Percentiles rank a stretch among this genome's conserved stretches.
Evolutionary conservation across 176 grass and related monocot species (phyloP).

Genomic region (Carex littledalei): DNA sequence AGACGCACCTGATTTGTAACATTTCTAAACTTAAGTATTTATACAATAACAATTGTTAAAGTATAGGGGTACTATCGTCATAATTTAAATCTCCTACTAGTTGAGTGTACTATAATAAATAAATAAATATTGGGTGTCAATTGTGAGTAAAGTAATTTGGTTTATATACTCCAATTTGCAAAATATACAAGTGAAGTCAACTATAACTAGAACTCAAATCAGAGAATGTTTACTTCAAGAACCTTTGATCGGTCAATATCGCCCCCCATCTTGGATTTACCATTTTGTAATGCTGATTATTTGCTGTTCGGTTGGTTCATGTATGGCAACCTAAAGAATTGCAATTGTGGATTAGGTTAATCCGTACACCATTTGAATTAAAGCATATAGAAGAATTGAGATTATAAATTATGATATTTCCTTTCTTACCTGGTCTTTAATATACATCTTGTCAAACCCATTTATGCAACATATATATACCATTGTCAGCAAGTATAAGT

Average conservation of each 20-base stretch:
- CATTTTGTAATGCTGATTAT: slow-evolving; percentile 94
- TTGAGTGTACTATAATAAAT: background rate
- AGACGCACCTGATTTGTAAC: too few relatives aligned
- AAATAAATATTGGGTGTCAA: slow-evolving; percentile 26
- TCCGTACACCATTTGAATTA: background rate
- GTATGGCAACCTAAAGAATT: slow-evolving; percentile 82
- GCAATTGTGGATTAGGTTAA: background rate
- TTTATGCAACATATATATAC: slow-evolving; percentile 90
- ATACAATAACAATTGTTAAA: too few relatives aligned
- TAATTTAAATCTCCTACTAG: too few relatives aligned
- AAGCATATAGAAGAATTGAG: background rate
- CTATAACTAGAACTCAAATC: background rate
- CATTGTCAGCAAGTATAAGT: slow-evolving; percentile 97
- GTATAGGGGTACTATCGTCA: too few relatives aligned
- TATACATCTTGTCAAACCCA: slow-evolving; percentile 99
- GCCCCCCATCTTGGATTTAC: slow-evolving; percentile 84
- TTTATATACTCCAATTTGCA: too few relatives aligned
- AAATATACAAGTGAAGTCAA: background rate
- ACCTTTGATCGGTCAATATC: slow-evolving; percentile 86
- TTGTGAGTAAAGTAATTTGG: background rate
- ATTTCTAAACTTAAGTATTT: too few relatives aligned
- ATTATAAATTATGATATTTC: slow-evolving; percentile 15
- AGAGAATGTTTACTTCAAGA: slow-evolving; percentile 47
- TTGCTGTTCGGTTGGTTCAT: slow-evolving; percentile 99
- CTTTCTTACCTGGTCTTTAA: slow-evolving; percentile 66